These are phyloP conservation scores for Buxus sempervirens DNA, from an alignment of 164 flowering plant genomes.

Conservation along the genomic window DNA sequence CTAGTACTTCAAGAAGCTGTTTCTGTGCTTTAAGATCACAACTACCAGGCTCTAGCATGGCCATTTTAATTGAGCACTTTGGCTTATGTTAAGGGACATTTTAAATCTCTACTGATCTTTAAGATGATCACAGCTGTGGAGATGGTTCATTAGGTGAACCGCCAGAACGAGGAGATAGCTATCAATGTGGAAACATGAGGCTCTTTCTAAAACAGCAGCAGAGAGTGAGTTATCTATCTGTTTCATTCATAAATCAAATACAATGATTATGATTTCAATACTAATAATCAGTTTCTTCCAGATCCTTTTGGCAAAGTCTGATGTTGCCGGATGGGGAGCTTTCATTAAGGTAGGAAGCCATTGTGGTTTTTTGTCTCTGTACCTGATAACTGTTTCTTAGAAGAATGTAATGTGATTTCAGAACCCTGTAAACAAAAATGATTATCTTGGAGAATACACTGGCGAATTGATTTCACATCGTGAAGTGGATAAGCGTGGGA, in stretches of 20 bases:
- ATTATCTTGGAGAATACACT: conserved; percentile 97
- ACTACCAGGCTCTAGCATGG: background rate
- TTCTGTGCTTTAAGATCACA: background rate
- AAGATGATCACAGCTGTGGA: conserved; percentile 64
- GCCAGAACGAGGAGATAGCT: conserved; percentile 72
- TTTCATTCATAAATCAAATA: background rate
- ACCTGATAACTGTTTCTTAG: conserved; percentile 7
- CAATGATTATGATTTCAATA: background rate
- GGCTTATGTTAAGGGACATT: background rate
- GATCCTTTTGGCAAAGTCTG: conserved; percentile 86
- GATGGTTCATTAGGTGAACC: conserved; percentile 86
- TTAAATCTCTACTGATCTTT: background rate
- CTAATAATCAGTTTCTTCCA: conserved; percentile 21
- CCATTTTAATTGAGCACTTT: too few species aligned
- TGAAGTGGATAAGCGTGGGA: conserved; percentile 98
- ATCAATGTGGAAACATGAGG: conserved; percentile 94
- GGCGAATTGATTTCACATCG: conserved; percentile 92
- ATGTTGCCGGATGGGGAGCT: conserved; percentile 99
- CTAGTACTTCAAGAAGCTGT: too few species aligned
- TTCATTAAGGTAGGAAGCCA: conserved; percentile 66
- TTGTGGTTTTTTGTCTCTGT: background rate
- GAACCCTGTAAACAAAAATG: conserved; percentile 88
- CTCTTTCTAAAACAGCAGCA: conserved; percentile 86
- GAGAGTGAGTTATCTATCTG: conserved; percentile 47
- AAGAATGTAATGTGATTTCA: conserved; percentile 29